A percentile compares a stretch with the other conserved stretches of the same genome.
Conservation (phyloP, 176 grass and related monocot genomes). For the Eragrostis curvula region DNA sequence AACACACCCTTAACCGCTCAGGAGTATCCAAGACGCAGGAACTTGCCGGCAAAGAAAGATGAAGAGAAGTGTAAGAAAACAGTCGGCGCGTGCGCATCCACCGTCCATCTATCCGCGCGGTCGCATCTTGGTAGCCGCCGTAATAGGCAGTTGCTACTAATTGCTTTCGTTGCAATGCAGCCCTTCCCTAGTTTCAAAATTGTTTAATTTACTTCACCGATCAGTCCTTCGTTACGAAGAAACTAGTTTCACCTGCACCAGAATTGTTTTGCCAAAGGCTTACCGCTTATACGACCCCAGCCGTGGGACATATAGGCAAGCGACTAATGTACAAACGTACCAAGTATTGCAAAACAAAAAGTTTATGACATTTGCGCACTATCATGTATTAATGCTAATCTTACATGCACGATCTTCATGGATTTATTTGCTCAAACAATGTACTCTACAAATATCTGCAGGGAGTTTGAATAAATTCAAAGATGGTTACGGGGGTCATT, state of each 20-base stretch:
- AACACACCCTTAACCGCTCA: conserved; percentile 8
- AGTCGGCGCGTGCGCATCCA: not conserved
- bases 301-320: no score
- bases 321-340: no score
- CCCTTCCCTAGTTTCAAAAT: not conserved
- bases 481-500: not conserved
- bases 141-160: not conserved
- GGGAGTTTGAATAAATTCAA: not conserved
- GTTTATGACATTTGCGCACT: no score
- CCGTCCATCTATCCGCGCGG: not conserved
- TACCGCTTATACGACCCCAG: no score
- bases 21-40: conserved; percentile 37
- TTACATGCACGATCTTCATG: not conserved
- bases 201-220: not conserved
- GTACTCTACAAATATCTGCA: not conserved
- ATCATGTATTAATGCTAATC: not conserved
- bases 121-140: not conserved
- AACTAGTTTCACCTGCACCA: not conserved
- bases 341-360: not conserved
- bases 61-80: no score
- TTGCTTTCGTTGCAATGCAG: not conserved
- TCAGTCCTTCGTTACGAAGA: not conserved
- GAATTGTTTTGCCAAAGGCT: no score
- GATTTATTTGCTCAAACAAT: not conserved
- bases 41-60: not conserved